A percentile compares a stretch with the other conserved stretches of the same genome.
Conservation (phyloP, 2,329 filamentous ascomycete species). For the Cercospora sesami region DNA sequence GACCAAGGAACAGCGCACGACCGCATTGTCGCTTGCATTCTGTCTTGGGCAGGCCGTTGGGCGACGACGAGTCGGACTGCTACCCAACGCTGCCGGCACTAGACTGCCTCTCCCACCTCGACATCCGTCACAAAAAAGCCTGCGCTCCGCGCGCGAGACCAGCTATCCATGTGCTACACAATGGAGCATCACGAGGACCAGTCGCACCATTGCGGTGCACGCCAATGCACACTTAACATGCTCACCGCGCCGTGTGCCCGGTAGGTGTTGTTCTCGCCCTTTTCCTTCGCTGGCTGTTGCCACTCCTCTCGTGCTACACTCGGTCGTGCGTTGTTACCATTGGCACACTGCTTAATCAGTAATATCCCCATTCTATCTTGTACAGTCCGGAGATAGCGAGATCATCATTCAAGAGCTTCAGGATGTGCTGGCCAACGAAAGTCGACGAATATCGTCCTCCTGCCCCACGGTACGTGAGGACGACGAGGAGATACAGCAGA, state of each 20-base stretch:
- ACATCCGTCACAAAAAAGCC: neutral
- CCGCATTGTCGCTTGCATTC: neutral
- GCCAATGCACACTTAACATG: neutral
- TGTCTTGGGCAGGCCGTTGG: neutral
- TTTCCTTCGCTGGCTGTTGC: constrained; percentile 3
- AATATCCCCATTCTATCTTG: neutral
- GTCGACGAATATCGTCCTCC: constrained; percentile 21
- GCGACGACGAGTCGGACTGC: constrained; percentile 3
- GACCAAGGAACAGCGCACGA: constrained; percentile 7
- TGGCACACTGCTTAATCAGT: neutral
- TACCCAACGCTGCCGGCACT: constrained; percentile 6
- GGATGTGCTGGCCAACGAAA: constrained; percentile 14
- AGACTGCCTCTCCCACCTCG: neutral
- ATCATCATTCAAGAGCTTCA: neutral
- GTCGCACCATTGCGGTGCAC: constrained; percentile 6
- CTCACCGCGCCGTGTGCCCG: constrained; percentile 6
- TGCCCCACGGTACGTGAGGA: constrained; percentile 14
- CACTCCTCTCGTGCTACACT: neutral
- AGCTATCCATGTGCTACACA: constrained; percentile 12
- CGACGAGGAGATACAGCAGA: constrained; percentile 17
- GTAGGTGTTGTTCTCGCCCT: constrained; percentile 4
- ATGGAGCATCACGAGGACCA: constrained; percentile 1
- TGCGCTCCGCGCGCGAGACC: neutral
- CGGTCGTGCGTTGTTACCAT: neutral
- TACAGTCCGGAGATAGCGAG: neutral